Evolutionary conservation across 192 early-diverging fungal genomes (phyloP), one percentile per base, ranked within the genome.

Genomic region (Coemansia sp.): DNA sequence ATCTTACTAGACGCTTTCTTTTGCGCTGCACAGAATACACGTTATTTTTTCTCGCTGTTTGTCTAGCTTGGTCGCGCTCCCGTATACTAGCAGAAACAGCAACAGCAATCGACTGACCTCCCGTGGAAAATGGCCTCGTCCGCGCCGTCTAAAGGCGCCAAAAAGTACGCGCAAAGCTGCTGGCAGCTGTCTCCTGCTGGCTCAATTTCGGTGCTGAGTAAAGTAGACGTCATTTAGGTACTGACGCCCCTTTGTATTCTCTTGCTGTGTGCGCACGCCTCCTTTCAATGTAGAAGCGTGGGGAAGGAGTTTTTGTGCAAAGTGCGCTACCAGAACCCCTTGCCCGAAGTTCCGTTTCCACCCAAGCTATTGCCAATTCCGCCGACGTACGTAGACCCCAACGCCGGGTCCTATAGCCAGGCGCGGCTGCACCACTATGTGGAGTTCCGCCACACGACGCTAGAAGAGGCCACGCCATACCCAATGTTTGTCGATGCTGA

Each of bases 261-360:
- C 17, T 35, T 46, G 29, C n/a, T 62, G 9, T 29, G 36, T 41
- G n/a, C n/a, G 32, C 17, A n/a, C 31, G 17, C 22, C 15, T 42
- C 29, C 15, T n/a, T 14, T 54, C 15, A 24, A 19, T 20, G 31
- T 62, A 82, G 84, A 47, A 60, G 54, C 37, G 67, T 78, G 17
- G 84, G 84, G 8, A 73, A 74, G n/a, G 79, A 85, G 70, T 82
- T 85, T 59, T 38, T 85, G 11, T 85, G 79, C 74, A 82, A 77
- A 59, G 73, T 82, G 35, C 74, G 79, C 35, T 85, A 85, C 58
- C 75, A 79, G 36, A 85, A 85, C 59, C 74, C 84, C 39, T 62
- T 85, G 22, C 84, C 84, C 25, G 60, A 67, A 37, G 73, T 85
- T 5, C 84, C 84, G 2, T 82, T 85, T 40, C 79, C 84, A 12